A percentile compares a stretch with the other conserved stretches of the same genome.
phyloP scores from a whole-genome alignment of 31 red algal species.

The Asparagopsis taxiformis region DNA sequence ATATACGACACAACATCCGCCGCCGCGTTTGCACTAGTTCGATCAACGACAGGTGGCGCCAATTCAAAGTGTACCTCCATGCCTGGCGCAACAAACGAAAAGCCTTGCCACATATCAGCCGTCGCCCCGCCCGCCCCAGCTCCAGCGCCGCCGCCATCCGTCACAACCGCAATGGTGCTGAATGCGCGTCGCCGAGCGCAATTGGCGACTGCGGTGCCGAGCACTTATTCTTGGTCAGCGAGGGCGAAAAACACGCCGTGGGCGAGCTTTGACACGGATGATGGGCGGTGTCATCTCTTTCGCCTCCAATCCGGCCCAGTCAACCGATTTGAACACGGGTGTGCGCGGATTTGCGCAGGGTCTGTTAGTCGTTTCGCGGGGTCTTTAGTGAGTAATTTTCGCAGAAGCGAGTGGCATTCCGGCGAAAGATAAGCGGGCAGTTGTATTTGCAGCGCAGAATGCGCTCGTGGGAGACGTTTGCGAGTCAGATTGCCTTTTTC shows the following conservation, averaged over 20 bases:
- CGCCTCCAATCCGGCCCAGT: constrained; percentile 58
- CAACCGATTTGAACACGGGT: constrained; percentile 67
- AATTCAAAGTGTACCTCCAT: constrained; percentile 81
- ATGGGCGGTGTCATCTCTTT: constrained; percentile 61
- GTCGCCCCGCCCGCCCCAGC: neutral
- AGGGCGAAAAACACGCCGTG: constrained; percentile 68
- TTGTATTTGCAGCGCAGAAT: constrained; percentile 63
- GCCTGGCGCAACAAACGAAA: constrained; percentile 78
- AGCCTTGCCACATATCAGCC: constrained; percentile 70
- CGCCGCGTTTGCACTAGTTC: neutral
- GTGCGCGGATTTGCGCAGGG: constrained; percentile 53
- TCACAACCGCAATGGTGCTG: constrained; percentile 4
- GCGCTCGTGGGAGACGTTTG: constrained; percentile 72
- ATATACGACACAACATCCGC: no score
- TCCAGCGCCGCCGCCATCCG: neutral
- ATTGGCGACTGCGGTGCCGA: constrained; percentile 58
- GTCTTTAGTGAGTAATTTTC: constrained; percentile 71
- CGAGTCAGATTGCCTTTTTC: constrained; percentile 64
- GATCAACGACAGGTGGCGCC: constrained; percentile 22
- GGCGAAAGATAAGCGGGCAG: constrained; percentile 72
- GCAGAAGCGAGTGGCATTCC: constrained; percentile 70
- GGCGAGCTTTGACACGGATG: constrained; percentile 41
- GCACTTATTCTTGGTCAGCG: constrained; percentile 32
- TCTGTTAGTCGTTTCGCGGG: constrained; percentile 63
- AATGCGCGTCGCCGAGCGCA: neutral